Percentiles rank a stretch among this genome's conserved stretches.
phyloP scores from a whole-genome alignment of 140 eudicot genomes.

The Senecio squalidus region DNA sequence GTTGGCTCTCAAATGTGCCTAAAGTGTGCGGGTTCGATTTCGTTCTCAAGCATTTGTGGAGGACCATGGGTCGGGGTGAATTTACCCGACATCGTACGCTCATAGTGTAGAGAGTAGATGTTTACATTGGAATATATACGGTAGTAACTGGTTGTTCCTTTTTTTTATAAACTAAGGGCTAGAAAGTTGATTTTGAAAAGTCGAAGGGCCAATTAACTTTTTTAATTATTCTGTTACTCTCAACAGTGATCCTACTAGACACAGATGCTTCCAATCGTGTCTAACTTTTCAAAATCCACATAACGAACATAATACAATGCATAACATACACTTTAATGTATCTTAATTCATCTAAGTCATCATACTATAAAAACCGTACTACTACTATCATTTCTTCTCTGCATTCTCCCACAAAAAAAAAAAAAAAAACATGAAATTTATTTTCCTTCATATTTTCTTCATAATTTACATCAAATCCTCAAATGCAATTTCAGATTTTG shows the following conservation, averaged over 20 bases:
- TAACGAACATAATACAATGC: not conserved
- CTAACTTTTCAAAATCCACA: not conserved
- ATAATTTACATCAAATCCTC: slow-evolving; percentile 7
- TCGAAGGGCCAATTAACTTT: not conserved
- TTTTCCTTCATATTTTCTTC: slow-evolving; percentile 23
- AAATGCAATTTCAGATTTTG: slow-evolving; percentile 41
- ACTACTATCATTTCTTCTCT: slow-evolving; percentile 22
- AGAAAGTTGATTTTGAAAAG: not conserved
- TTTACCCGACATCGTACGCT: too few species aligned
- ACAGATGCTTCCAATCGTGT: not conserved
- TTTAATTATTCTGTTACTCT: slow-evolving; percentile 1
- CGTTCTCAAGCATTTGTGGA: too few species aligned
- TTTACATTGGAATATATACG: too few species aligned
- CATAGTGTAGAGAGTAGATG: too few species aligned
- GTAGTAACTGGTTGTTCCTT: too few species aligned
- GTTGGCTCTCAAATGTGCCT: too few species aligned
- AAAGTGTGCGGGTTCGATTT: too few species aligned
- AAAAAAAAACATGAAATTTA: slow-evolving; percentile 12
- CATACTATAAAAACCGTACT: slow-evolving; percentile 25
- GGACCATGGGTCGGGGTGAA: too few species aligned
- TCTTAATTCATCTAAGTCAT: too few species aligned
- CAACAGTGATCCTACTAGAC: slow-evolving; percentile 5
- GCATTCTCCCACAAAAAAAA: slow-evolving; percentile 17
- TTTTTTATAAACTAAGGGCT: not conserved
- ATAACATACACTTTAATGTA: not conserved